Conservation (phyloP, 306 rosid species). For the Hippophae gyantsensis region DNA sequence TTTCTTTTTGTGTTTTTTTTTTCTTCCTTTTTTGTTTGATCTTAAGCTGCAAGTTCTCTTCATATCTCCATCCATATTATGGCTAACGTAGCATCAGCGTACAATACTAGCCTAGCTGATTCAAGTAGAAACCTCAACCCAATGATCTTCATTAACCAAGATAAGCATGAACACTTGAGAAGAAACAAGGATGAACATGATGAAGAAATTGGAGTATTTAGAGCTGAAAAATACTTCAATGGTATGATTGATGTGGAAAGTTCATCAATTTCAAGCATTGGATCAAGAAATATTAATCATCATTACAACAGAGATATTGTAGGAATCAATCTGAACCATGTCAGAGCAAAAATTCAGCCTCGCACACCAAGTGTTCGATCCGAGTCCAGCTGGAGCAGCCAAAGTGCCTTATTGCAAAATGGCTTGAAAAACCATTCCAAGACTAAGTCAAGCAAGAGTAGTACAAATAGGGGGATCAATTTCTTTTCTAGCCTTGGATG, state of each 20-base stretch:
- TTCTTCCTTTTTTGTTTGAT: constrained; percentile 14
- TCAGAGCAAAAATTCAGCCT: constrained; percentile 23
- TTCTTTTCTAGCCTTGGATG: constrained; percentile 54
- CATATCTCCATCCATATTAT: constrained; percentile 6
- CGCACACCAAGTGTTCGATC: constrained; percentile 66
- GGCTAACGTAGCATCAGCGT: constrained; percentile 40
- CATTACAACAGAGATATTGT: background rate
- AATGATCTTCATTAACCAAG: constrained; percentile 15
- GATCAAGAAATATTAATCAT: background rate
- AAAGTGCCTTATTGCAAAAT: constrained; percentile 36
- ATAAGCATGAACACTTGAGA: constrained; percentile 16
- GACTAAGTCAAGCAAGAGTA: background rate
- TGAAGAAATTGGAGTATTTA: constrained; percentile 77
- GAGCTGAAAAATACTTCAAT: constrained; percentile 89
- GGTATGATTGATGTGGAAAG: constrained; percentile 36
- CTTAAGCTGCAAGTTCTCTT: constrained; percentile 11
- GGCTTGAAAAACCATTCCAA: constrained; percentile 23
- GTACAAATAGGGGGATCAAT: constrained; percentile 28
- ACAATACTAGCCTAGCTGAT: constrained; percentile 24
- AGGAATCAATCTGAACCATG: constrained; percentile 15
- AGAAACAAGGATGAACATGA: constrained; percentile 44
- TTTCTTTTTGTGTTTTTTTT: constrained; percentile 7
- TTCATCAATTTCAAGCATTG: constrained; percentile 23
- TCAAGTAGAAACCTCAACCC: constrained; percentile 22
- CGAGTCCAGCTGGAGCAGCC: constrained; percentile 84